Base-by-base conservation (phyloP, 2,329 filamentous ascomycete species). In the Epichloe sylvatica region DNA sequence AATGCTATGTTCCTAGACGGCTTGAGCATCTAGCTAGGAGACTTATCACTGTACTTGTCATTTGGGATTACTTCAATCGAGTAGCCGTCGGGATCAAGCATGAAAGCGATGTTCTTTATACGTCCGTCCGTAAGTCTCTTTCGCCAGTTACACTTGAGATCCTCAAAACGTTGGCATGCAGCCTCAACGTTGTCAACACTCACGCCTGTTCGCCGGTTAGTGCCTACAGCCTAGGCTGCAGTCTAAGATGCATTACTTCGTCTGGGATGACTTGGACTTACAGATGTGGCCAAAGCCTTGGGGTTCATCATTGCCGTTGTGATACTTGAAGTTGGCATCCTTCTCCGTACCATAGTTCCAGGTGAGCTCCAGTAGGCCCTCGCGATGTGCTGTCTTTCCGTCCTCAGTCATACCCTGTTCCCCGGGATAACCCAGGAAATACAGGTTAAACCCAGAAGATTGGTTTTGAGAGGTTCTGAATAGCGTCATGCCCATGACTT, bases 231-330 rank as follows among this genome's bases (percentile, higher is more conserved):
- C 30, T 12, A 15, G 4, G 17, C 23, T n/a, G 30, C n/a, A 30
- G 6, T 33, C 21, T 7, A 25, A 6, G 19, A 36, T 43, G n/a
- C n/a, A 34, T 41, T 11, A 7, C 13, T n/a, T 30, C 3, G 13
- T 15, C 12, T 30, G 15, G 17, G 15, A 4, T 34, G 13, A 9
- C 49, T 19, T 19, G 17, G 45, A 73, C 78, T 70, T 67, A 84
- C 88, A 94, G 53, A 96, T 89, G 62, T 96, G 90, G 0, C 91
- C 90, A 57, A 96, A 97, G 1, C 92, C 92, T 65, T 96, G 89
- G 0, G 91, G 91, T 64, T 94, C 74, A 40, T 82, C 74, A 66
- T 98, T 98, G 37, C 92, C 92, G 59, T 94, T 83, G 68, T 98
- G 91, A 64, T 98, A 98, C 56, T 77, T 78, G 63, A 95, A 92